Base-by-base conservation (phyloP, 306 rosid species). In the Casuarina cunninghamiana region DNA sequence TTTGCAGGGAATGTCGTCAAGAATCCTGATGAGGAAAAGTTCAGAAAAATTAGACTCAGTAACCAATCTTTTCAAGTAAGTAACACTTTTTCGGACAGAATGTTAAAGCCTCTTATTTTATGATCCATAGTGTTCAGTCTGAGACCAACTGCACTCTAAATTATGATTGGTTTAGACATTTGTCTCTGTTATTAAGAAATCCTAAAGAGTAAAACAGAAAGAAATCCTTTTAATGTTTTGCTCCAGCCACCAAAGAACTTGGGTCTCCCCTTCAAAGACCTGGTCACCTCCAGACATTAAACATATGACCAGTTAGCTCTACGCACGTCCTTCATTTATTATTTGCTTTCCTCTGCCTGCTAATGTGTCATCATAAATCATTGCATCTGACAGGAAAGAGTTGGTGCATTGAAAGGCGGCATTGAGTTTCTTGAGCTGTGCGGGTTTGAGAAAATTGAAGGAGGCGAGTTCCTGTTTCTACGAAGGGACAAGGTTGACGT, bases 361-460 rank as follows among this genome's bases (percentile, higher is more conserved):
- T 35, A 32, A 48, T 66, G 35, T 66, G 13, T 66, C 49, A 42
- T 66, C 48, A 42, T 66, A 9, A 5, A 21, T 38, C 35, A 37
- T 26, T 70, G 75, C 66, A 72, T 76, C 58, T 69, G 55, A 82
- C 93, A 95, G 99, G 99, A 93, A n/a, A 84, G 99, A 79, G 97
- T 95, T 61, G 99, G 97, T 77, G 84, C 89, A 17, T 79, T 95
- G 86, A 84, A 57, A 43, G 99, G 99, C 51, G 94, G 99, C 32
- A 73, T 90, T 69, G 90, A 91, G 86, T 95, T 95, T 89, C 90
- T 95, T 68, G 96, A 91, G 87, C 84, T 95, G 81, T 93, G 99
- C 1, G 99, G 97, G 49, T 95, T 95, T 81, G 93, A 89, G 88
- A 95, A 85, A 86, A 80, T 85, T 2, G 92, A 90, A 73, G 97